phyloP scores from a whole-genome alignment of 257 asterid species.

The Gentiana straminea region DNA sequence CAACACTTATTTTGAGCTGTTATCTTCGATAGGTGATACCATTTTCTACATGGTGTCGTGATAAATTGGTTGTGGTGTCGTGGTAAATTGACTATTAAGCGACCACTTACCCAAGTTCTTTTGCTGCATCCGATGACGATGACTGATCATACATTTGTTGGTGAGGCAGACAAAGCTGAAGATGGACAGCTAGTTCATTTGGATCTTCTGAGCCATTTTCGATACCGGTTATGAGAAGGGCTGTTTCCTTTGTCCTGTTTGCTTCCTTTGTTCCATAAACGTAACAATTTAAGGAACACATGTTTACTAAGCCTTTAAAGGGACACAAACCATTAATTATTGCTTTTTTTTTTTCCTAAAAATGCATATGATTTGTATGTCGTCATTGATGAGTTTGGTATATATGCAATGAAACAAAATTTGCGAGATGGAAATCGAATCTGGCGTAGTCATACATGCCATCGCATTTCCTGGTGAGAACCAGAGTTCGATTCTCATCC shows the following conservation, averaged over 20 bases:
- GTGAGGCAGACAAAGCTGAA: constrained; percentile 78
- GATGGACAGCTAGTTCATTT: constrained; percentile 35
- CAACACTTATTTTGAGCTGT: too few species aligned
- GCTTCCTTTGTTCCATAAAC: constrained; percentile 38
- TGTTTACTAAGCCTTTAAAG: background rate
- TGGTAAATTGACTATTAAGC: too few species aligned
- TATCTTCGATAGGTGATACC: too few species aligned
- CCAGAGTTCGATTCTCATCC: too few species aligned
- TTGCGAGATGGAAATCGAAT: too few species aligned
- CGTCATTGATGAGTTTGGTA: too few species aligned
- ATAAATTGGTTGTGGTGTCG: too few species aligned
- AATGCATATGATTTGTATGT: too few species aligned
- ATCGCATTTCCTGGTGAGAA: too few species aligned
- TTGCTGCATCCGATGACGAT: constrained; percentile 15
- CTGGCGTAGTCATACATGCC: too few species aligned
- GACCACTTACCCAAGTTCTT: constrained; percentile 38
- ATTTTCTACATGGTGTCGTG: too few species aligned
- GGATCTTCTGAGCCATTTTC: constrained; percentile 35
- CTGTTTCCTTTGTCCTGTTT: constrained; percentile 29
- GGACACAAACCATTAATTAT: background rate
- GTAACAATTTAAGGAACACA: constrained; percentile 22
- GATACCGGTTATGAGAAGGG: constrained; percentile 23
- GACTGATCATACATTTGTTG: constrained; percentile 26
- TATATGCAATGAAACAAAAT: too few species aligned
- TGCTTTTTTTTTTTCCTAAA: background rate